phyloP scores from a whole-genome alignment of 345 rosid species.

The Kandelia obovata region DNA sequence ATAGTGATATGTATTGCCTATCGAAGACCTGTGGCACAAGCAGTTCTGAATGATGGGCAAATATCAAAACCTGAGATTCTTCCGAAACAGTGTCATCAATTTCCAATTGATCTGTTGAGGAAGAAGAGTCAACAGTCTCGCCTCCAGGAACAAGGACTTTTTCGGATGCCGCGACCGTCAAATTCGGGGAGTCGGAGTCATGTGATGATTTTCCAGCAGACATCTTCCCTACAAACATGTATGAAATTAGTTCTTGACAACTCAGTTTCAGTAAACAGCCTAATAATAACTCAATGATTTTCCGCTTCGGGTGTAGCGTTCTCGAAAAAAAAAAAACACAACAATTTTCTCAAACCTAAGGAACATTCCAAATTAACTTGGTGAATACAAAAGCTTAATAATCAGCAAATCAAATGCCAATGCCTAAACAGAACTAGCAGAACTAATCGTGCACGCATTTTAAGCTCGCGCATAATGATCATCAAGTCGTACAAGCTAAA shows the following conservation, averaged over 20 bases:
- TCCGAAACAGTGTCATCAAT: constrained; percentile 33
- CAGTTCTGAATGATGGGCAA: not conserved
- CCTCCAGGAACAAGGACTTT: constrained; percentile 61
- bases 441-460: too few species aligned
- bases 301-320: too few species aligned
- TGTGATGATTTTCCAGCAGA: constrained; percentile 53
- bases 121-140: constrained; percentile 39
- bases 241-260: constrained; percentile 28
- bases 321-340: too few species aligned
- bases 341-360: too few species aligned
- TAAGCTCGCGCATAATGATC: too few species aligned
- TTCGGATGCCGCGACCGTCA: constrained; percentile 50
- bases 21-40: not conserved
- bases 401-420: too few species aligned
- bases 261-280: not conserved
- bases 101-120: constrained; percentile 46
- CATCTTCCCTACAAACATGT: constrained; percentile 67
- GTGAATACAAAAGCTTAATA: too few species aligned
- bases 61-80: constrained; percentile 49
- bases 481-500: too few species aligned
- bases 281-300: not conserved
- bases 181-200: constrained; percentile 58
- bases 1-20: not conserved
- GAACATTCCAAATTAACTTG: too few species aligned
- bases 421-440: too few species aligned